Base-by-base conservation (phyloP, 2,329 filamentous ascomycete genomes). In the Neurospora sp. region DNA sequence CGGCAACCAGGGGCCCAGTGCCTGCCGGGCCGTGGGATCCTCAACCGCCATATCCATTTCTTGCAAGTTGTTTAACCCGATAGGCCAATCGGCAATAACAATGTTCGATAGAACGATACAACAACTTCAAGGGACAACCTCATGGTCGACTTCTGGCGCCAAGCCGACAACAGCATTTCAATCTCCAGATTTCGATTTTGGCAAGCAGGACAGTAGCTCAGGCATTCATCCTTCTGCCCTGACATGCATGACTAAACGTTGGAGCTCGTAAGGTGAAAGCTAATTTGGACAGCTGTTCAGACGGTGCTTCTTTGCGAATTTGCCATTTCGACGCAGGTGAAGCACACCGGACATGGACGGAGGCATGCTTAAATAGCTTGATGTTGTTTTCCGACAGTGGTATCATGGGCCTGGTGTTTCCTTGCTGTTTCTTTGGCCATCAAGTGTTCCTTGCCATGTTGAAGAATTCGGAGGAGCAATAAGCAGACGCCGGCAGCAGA, bases 21-120 rank as follows among this genome's bases (percentile, higher is more conserved):
- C 46, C 46, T 57, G 46, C 46, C 46, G 46, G 19, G 46, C 12
- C 12, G 12, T 8, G 12, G 46, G 12, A 57, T 57, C 46, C 46
- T 57, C 46, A 8, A 57, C 46, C 23, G 23, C 46, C 12, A 57
- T 15, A 19, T 23, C 43, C 10, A 73, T 41, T 41, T 41, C 40
- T 46, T 46, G 19, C 43, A 52, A 52, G 43, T 23, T 23, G 19
- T 52, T 43, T 52, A 23, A 52, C 75, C 74, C 74, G 74, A 69
- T 23, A 33, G 40, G 52, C 74, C 72, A 75, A 75, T 75, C 70
- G 69, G 69, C 69, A 68, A 28, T 10, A 62, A 66, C 66, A 70
- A 46, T 70, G 62, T 62, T 62, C n/a, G 19, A 40, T 67, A 70
- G 69, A 66, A 70, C 67, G 52, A 23, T 67, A 62, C 66, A 43